phyloP scores from a whole-genome alignment of 345 rosid species.

The Citrus reticulata region DNA sequence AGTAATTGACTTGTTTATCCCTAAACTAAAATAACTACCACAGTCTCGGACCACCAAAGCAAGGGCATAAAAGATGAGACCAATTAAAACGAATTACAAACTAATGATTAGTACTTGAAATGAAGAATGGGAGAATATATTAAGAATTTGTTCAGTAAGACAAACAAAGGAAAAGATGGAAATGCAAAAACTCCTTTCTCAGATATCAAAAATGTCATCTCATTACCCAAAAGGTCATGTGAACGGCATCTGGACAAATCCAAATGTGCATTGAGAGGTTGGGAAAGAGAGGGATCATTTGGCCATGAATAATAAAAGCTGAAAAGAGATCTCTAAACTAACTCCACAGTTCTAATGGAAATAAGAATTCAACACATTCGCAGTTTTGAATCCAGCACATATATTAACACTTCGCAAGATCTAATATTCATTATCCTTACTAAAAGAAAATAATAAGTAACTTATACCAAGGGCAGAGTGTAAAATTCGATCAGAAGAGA shows the following conservation, averaged over 20 bases:
- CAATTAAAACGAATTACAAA: not conserved
- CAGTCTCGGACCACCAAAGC: not conserved
- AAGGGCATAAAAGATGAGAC: not conserved
- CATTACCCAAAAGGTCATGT: not conserved
- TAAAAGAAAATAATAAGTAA: not conserved
- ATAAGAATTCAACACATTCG: not conserved
- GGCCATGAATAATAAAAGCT: no score
- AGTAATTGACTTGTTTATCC: not conserved
- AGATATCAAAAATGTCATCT: not conserved
- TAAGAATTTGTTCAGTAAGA: not conserved
- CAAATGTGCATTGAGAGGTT: no score
- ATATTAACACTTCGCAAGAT: not conserved
- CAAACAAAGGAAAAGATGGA: not conserved
- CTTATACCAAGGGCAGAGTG: not conserved
- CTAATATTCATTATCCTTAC: not conserved
- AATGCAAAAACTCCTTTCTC: not conserved
- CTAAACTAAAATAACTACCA: not conserved
- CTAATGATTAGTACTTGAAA: not conserved
- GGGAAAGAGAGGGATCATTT: no score
- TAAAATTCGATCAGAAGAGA: no score
- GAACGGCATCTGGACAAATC: no score
- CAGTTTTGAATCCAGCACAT: not conserved
- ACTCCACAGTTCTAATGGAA: not conserved
- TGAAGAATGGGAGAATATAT: not conserved
- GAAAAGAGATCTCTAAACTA: not conserved